Evolutionary conservation across 345 rosid genomes (phyloP), one percentile per base, ranked within the genome.

Genomic region (Heritiera fomes): DNA sequence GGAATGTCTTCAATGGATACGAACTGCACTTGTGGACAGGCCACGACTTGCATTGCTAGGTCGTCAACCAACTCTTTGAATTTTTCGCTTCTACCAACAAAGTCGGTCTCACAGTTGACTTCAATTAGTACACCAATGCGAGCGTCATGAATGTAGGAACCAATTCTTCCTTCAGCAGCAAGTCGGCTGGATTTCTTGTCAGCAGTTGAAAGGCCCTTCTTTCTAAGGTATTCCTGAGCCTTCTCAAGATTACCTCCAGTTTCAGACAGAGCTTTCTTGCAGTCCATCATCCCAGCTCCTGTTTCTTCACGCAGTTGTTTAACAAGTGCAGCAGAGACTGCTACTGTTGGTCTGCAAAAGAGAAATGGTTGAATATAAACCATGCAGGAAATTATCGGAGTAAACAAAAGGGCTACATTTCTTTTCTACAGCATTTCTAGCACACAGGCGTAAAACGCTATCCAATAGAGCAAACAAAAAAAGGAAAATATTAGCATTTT

Each of bases 251-350:
- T 89, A n/a, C 98, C 98, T 78, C 87, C 98, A 38, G 95, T 91
- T 87, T 93, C 98, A 1, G 99, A 83, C 56, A 95, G 85, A 60
- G 98, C 97, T 81, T 92, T 95, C 90, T 93, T 95, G 91, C 99
- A 93, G 84, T 95, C 97, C 99, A 93, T 95, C 98, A 93, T 95
- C 46, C 98, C 99, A 0, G 98, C 99, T 82, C 99, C 98, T 3
- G 95, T 92, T 86, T 96, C 98, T 75, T 93, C 99, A 47, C 98
- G 89, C 65, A 96, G 86, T 84, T 95, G 95, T 83, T 96, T 96
- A 73, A 96, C 97, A 40, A 96, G 92, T 73, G 90, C 91, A 43
- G 97, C 97, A 32, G 98, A 90, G 76, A 96, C 83, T 52, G 90
- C 79, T 70, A 77, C 81, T 6, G 85, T 67, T 12, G 90, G 85